Evolutionary conservation across 2,329 filamentous ascomycete species (phyloP).

Genomic region (Cladosporium sphaerospermum): DNA sequence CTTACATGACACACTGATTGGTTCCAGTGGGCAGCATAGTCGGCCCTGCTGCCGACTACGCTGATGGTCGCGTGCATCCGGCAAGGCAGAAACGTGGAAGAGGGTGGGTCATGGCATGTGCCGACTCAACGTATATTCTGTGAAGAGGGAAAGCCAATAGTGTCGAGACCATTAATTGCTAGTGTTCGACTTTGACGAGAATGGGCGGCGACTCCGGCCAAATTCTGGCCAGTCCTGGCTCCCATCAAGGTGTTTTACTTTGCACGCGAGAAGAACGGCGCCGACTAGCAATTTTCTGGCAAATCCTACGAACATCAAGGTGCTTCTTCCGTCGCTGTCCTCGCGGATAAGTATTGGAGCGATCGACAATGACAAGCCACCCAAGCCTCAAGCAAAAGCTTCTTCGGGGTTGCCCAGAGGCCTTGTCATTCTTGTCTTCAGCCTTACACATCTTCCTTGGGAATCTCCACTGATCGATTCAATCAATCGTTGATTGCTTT

Average conservation of each 20-base stretch:
- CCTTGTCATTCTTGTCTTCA: constrained; percentile 5
- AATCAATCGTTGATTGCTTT: too few relatives aligned
- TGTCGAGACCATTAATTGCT: too few relatives aligned
- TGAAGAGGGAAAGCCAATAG: too few relatives aligned
- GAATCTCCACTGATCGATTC: neutral
- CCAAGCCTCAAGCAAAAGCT: constrained; percentile 11
- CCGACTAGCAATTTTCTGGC: neutral
- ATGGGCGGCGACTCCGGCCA: neutral
- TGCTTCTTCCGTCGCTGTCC: neutral
- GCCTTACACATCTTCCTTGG: neutral
- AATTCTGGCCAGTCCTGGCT: neutral
- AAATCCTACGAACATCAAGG: constrained; percentile 5
- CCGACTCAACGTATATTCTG: too few relatives aligned
- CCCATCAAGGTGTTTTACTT: constrained; percentile 11
- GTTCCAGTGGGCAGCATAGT: too few relatives aligned
- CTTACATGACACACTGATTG: too few relatives aligned
- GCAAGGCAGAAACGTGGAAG: too few relatives aligned
- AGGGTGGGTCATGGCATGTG: too few relatives aligned
- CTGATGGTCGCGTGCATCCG: too few relatives aligned
- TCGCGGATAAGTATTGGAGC: constrained; percentile 5
- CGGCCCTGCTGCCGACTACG: too few relatives aligned
- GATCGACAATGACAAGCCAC: constrained; percentile 3
- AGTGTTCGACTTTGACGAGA: neutral
- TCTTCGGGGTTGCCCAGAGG: constrained; percentile 8
- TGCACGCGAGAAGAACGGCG: neutral